These are phyloP conservation scores for Aspergillus pseudoglaucus DNA, from an alignment of 2,329 filamentous ascomycete species.

Conservation along the genomic window DNA sequence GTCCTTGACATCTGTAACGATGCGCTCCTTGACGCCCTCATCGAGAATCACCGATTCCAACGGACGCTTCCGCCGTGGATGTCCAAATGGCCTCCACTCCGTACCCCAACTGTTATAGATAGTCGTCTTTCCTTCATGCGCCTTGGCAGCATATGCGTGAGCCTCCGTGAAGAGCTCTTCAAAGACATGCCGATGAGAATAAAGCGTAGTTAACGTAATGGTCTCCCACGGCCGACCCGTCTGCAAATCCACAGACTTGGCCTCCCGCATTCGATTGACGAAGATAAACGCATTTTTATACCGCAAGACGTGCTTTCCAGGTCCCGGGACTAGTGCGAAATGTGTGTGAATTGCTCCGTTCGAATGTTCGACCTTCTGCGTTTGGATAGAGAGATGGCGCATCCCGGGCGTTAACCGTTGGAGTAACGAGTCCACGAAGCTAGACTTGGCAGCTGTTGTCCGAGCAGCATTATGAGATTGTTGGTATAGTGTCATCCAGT, in stretches of 20 bases:
- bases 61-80: slow-evolving; percentile 78
- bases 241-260: slow-evolving; percentile 67
- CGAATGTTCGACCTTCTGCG: slow-evolving; percentile 54
- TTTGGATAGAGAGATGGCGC: slow-evolving; percentile 60
- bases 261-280: slow-evolving; percentile 79
- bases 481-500: slow-evolving; percentile 86
- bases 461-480: slow-evolving; percentile 51
- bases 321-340: slow-evolving; percentile 85
- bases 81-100: slow-evolving; percentile 78
- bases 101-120: slow-evolving; percentile 82
- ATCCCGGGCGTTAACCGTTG: slow-evolving; percentile 53
- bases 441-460: slow-evolving; percentile 35
- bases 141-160: slow-evolving; percentile 68
- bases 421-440: slow-evolving; percentile 48
- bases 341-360: slow-evolving; percentile 68
- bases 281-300: slow-evolving; percentile 82
- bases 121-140: slow-evolving; percentile 84
- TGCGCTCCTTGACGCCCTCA: slow-evolving; percentile 70
- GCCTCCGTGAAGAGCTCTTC: slow-evolving; percentile 85
- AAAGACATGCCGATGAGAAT: slow-evolving; percentile 81
- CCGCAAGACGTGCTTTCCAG: slow-evolving; percentile 79
- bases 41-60: slow-evolving; percentile 83
- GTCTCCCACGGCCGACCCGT: slow-evolving; percentile 92
- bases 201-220: slow-evolving; percentile 83
- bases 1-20: slow-evolving; percentile 74